A percentile compares a stretch with the other conserved stretches of the same genome.
phyloP scores from a whole-genome alignment of 768 basidiomycete species.

The Hemileccinum rubropunctum region DNA sequence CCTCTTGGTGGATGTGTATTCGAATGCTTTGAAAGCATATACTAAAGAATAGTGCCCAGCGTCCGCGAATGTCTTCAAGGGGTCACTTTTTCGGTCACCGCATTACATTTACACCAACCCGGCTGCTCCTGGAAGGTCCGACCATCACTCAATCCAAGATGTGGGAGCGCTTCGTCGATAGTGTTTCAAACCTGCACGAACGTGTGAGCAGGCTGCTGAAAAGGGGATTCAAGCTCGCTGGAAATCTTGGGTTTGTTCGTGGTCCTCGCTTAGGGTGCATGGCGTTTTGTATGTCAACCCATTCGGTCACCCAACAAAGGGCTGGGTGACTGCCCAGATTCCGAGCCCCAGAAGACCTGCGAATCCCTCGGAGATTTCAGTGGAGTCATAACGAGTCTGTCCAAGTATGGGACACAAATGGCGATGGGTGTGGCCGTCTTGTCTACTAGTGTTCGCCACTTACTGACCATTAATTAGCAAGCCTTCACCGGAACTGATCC shows the following conservation, averaged over 20 bases:
- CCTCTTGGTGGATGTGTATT: slow-evolving; percentile 40
- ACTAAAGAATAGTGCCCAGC: slow-evolving; percentile 9
- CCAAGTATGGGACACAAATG: slow-evolving; percentile 82
- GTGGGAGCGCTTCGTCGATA: slow-evolving; percentile 68
- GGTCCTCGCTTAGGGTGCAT: slow-evolving; percentile 73
- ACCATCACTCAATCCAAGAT: slow-evolving; percentile 76
- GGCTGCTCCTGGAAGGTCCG: slow-evolving; percentile 74
- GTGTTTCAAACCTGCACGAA: slow-evolving; percentile 49
- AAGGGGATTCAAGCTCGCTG: slow-evolving; percentile 66
- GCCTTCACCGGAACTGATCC: slow-evolving; percentile 82
- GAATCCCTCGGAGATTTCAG: slow-evolving; percentile 65
- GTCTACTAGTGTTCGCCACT: neutral
- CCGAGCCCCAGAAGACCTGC: slow-evolving; percentile 62
- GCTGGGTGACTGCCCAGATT: slow-evolving; percentile 50
- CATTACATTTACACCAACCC: slow-evolving; percentile 74
- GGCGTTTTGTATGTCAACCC: slow-evolving; percentile 79
- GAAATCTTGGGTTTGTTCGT: slow-evolving; percentile 81
- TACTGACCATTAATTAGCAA: slow-evolving; percentile 38
- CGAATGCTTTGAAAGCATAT: slow-evolving; percentile 40
- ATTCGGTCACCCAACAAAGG: slow-evolving; percentile 47
- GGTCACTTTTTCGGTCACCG: slow-evolving; percentile 67
- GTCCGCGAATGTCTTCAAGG: slow-evolving; percentile 21
- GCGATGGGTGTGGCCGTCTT: slow-evolving; percentile 35
- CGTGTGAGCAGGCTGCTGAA: slow-evolving; percentile 60
- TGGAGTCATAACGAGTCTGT: slow-evolving; percentile 55